A percentile compares a stretch with the other conserved stretches of the same genome.
Conservation (phyloP, 768 basidiomycete genomes). For the Arthromyces matolae region DNA sequence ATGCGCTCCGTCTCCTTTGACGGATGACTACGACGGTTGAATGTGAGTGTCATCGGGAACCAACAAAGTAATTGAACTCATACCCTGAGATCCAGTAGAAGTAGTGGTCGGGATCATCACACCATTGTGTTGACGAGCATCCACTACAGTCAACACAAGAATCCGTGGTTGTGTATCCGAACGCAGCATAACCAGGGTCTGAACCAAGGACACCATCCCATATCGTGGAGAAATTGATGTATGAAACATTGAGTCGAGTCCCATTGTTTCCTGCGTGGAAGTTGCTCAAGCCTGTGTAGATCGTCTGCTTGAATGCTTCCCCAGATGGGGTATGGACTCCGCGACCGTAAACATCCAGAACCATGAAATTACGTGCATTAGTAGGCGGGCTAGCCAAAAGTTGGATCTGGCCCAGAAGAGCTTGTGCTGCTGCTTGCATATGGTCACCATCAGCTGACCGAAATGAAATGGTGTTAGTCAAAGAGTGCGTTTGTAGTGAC, state of each 20-base stretch:
- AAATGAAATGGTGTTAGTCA: too few relatives aligned
- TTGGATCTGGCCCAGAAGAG: slow-evolving; percentile 40
- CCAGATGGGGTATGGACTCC: slow-evolving; percentile 38
- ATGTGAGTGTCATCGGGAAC: background rate
- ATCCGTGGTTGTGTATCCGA: slow-evolving; percentile 43
- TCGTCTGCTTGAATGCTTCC: slow-evolving; percentile 43
- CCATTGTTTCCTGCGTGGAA: slow-evolving; percentile 28
- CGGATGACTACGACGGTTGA: slow-evolving; percentile 37
- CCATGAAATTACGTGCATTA: slow-evolving; percentile 45
- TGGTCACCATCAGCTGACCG: slow-evolving; percentile 37
- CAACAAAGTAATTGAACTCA: slow-evolving; percentile 14
- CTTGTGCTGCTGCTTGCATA: slow-evolving; percentile 40
- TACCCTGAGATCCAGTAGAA: slow-evolving; percentile 54
- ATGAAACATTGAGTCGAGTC: slow-evolving; percentile 37
- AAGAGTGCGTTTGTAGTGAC: background rate
- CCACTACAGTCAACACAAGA: slow-evolving; percentile 29
- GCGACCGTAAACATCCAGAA: slow-evolving; percentile 49
- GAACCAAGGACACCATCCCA: slow-evolving; percentile 46
- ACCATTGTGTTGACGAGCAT: slow-evolving; percentile 31
- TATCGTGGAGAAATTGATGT: slow-evolving; percentile 44
- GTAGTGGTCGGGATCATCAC: slow-evolving; percentile 42
- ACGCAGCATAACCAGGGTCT: slow-evolving; percentile 42
- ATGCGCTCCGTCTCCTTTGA: slow-evolving; percentile 46
- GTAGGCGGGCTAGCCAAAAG: slow-evolving; percentile 48
- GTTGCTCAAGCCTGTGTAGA: slow-evolving; percentile 38